phyloP scores from a whole-genome alignment of 768 basidiomycete genomes.

The Mrakia blollopis region DNA sequence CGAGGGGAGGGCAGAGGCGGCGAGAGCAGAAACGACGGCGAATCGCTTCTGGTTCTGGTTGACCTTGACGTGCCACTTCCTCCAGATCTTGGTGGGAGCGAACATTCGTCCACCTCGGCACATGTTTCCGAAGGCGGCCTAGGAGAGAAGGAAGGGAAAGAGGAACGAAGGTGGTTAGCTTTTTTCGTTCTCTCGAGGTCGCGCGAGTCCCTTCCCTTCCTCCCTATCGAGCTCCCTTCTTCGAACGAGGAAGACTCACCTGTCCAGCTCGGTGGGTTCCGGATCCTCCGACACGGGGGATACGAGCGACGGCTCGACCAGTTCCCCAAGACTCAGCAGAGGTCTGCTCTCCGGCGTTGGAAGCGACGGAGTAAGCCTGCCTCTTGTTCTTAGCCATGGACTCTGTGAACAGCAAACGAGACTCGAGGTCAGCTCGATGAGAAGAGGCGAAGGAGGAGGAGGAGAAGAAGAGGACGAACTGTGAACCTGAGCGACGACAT shows the following conservation, averaged over 20 bases:
- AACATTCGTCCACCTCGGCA: slow-evolving; percentile 99
- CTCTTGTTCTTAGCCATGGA: slow-evolving; percentile 96
- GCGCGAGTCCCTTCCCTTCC: neutral
- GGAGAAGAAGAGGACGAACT: slow-evolving; percentile 60
- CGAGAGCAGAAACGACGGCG: slow-evolving; percentile 93
- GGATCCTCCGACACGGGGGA: slow-evolving; percentile 98
- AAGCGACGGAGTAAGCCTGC: slow-evolving; percentile 92
- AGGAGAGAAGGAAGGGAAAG: neutral
- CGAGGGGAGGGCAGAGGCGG: slow-evolving; percentile 93
- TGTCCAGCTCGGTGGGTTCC: slow-evolving; percentile 98
- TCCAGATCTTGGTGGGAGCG: slow-evolving; percentile 98
- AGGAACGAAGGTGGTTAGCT: neutral
- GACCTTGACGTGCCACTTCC: slow-evolving; percentile 99
- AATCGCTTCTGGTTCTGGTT: slow-evolving; percentile 99
- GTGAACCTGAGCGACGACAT: slow-evolving; percentile 98
- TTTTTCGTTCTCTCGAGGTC: slow-evolving; percentile 7
- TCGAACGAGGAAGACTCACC: slow-evolving; percentile 48
- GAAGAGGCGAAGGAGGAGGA: neutral
- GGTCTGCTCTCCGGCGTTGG: slow-evolving; percentile 98
- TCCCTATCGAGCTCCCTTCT: too few species aligned
- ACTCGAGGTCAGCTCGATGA: slow-evolving; percentile 33
- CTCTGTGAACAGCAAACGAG: slow-evolving; percentile 53
- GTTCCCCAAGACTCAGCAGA: slow-evolving; percentile 99
- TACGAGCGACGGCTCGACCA: slow-evolving; percentile 99
- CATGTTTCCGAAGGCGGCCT: slow-evolving; percentile 99